These are phyloP conservation scores for Diaporthe ampelina DNA, from an alignment of 2,329 filamentous ascomycete genomes.

Conservation along the genomic window DNA sequence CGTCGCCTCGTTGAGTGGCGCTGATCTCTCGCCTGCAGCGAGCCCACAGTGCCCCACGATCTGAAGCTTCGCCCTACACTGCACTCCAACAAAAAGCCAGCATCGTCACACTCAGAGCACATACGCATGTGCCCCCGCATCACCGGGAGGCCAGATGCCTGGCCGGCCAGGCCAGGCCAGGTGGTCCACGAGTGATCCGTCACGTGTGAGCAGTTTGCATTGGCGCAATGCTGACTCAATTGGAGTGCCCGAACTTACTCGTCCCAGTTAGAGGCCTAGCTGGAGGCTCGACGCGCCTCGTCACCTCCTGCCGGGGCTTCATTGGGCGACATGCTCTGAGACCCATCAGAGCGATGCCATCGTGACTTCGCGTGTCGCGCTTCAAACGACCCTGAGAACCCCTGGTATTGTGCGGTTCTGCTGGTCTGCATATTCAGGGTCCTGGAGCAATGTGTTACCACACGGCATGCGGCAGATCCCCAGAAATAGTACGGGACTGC, in stretches of 20 bases:
- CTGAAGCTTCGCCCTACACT: not conserved
- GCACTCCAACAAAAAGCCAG: not conserved
- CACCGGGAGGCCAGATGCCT: not conserved
- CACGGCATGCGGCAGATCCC: slow-evolving; percentile 20
- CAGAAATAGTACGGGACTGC: slow-evolving; percentile 16
- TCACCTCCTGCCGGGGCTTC: not conserved
- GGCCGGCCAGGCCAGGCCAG: not conserved
- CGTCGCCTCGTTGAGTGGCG: slow-evolving; percentile 5
- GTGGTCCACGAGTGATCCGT: not conserved
- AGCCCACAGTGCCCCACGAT: slow-evolving; percentile 10
- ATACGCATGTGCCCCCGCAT: slow-evolving; percentile 12
- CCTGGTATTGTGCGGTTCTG: slow-evolving; percentile 1
- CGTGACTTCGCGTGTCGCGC: slow-evolving; percentile 17
- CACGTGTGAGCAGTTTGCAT: not conserved
- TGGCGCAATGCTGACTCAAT: not conserved
- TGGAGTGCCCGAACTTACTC: not conserved
- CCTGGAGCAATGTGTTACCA: slow-evolving; percentile 29
- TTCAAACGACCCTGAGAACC: not conserved
- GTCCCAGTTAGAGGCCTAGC: not conserved
- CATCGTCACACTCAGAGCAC: not conserved
- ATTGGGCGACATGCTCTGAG: not conserved
- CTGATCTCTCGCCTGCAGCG: not conserved
- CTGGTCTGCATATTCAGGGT: slow-evolving; percentile 7
- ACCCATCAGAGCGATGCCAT: not conserved
- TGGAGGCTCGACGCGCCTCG: not conserved